A percentile compares a stretch with the other conserved stretches of the same genome.
phyloP scores from a whole-genome alignment of 2,329 filamentous ascomycete genomes.

The Trichoderma aggressivum region DNA sequence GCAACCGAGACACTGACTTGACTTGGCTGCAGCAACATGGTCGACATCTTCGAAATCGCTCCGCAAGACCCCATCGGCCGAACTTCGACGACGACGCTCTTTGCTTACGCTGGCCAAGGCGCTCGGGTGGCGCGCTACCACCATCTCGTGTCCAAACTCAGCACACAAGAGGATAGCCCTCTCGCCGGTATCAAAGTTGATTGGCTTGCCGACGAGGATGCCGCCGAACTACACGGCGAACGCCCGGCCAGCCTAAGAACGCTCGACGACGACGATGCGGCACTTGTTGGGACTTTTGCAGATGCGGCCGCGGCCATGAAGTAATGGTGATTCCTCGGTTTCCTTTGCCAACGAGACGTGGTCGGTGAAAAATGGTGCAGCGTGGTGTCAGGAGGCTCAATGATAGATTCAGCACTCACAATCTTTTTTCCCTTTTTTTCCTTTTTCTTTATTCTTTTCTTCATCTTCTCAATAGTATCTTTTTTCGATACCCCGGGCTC shows the following conservation, averaged over 20 bases:
- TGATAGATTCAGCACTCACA: constrained; percentile 9
- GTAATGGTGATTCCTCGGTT: constrained; percentile 21
- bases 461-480: not conserved
- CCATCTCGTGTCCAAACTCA: constrained; percentile 58
- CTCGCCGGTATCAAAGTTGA: constrained; percentile 49
- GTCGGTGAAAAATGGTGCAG: not conserved
- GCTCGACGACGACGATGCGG: constrained; percentile 35
- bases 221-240: constrained; percentile 43
- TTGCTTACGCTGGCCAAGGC: constrained; percentile 53
- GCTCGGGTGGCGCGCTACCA: constrained; percentile 57
- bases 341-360: not conserved
- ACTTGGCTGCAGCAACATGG: constrained; percentile 55
- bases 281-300: constrained; percentile 58
- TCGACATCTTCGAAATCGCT: constrained; percentile 64
- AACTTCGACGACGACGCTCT: constrained; percentile 41
- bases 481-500: constrained; percentile 16
- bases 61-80: constrained; percentile 45
- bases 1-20: constrained; percentile 7
- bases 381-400: not conserved
- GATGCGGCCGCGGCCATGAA: constrained; percentile 55
- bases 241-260: constrained; percentile 33
- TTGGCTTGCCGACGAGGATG: constrained; percentile 53
- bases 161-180: constrained; percentile 40
- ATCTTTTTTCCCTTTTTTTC: not conserved
- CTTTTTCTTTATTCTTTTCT: not conserved